Percentiles rank a stretch among this genome's conserved stretches.
These are phyloP conservation scores for Drechslerella coelobrocha DNA, from an alignment of 2,329 filamentous ascomycete genomes.

Conservation along the genomic window DNA sequence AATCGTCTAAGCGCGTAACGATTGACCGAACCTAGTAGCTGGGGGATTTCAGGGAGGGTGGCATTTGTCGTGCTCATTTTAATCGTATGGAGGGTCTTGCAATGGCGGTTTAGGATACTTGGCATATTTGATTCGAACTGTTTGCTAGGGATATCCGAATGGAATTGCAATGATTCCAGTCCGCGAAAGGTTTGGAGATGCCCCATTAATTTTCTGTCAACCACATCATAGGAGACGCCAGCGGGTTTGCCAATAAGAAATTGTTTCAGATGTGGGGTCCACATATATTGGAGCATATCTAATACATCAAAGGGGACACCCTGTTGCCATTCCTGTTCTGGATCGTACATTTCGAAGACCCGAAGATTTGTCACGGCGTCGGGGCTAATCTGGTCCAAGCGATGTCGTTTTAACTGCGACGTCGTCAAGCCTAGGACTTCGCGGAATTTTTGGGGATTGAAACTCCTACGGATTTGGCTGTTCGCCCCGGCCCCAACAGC, in stretches of 20 bases:
- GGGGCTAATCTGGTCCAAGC: background rate
- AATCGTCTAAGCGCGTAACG: slow-evolving; percentile 7
- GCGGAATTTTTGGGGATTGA: slow-evolving; percentile 5
- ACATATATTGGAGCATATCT: slow-evolving; percentile 8
- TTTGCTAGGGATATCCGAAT: background rate
- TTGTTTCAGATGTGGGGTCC: slow-evolving; percentile 20
- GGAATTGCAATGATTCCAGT: slow-evolving; percentile 16
- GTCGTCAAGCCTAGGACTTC: slow-evolving; percentile 5
- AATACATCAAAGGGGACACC: background rate
- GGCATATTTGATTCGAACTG: background rate
- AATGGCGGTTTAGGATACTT: slow-evolving; percentile 1
- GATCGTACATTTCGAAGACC: slow-evolving; percentile 16
- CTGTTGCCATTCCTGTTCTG: background rate
- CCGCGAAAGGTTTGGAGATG: slow-evolving; percentile 13
- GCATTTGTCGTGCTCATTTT: background rate
- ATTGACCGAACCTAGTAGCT: too few relatives aligned
- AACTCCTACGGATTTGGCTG: too few relatives aligned
- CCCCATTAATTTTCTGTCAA: background rate
- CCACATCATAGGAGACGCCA: too few relatives aligned
- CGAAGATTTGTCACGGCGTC: slow-evolving; percentile 19
- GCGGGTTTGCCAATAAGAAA: slow-evolving; percentile 1
- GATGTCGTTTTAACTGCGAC: background rate
- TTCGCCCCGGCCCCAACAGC: too few relatives aligned
- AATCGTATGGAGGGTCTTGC: slow-evolving; percentile 7
- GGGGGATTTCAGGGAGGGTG: too few relatives aligned